Base-by-base conservation (phyloP, 2,329 filamentous ascomycete species). In the Diaporthe eres region DNA sequence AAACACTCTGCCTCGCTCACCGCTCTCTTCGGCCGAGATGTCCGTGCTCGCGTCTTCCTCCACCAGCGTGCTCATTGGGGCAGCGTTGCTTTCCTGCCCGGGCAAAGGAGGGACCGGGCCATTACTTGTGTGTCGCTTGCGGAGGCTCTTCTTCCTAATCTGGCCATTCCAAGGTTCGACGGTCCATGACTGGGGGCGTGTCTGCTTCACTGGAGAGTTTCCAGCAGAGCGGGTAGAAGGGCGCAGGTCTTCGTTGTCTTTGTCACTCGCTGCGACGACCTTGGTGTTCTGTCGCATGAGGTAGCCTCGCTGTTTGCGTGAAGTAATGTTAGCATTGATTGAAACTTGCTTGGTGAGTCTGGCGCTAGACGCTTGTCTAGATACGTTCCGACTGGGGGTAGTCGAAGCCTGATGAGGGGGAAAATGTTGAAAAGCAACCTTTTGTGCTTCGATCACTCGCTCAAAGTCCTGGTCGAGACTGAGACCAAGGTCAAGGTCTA, bases 231-330 rank as follows among this genome's bases (percentile, higher is more conserved):
- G 90, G 31, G 88, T 88, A 34, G 88, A 83, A 83, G 87, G 74
- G 13, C 76, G 84, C 78, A 85, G 78, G 84, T 92, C 82, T 83
- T 93, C 87, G 44, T 87, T 85, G 77, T 93, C 89, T 78, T 94
- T 93, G 83, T 95, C 93, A 82, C 93, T 98, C n/a, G 97, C 97
- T 68, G 98, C 92, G 70, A 99, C 95, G 72, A 99, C 91, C 85
- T 98, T 98, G 4, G 96, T 98, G 85, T 98, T 99, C 81, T 99
- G 96, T 81, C 97, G 93, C 96, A 98, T 99, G 61, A 98, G 89
- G 82, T 99, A 99, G 74, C 97, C 97, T 87, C 97, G 96, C 96
- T 98, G 94, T 92, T 89, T 89, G 79, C 85, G 88, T 80, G 86
- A 81, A 82, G 84, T 89, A 81, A 87, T 82, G 89, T 95, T 92